phyloP scores from a whole-genome alignment of 177 flowering plant species.

The Vitis hybrid region DNA sequence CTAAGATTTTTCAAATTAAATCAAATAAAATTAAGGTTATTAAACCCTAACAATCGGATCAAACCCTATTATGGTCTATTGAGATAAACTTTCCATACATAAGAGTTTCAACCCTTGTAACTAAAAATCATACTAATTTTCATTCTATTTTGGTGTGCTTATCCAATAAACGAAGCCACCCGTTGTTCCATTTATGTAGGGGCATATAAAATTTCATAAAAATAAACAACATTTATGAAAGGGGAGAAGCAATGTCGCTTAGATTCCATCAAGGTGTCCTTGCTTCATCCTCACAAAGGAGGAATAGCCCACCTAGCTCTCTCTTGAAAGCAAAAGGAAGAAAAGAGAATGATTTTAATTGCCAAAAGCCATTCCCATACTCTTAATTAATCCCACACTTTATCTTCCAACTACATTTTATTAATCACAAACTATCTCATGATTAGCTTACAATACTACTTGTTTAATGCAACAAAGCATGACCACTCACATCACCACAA shows the following conservation, averaged over 20 bases:
- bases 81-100: too few relatives aligned
- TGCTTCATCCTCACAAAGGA: not conserved
- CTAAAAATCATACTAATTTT: too few relatives aligned
- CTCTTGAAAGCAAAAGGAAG: not conserved
- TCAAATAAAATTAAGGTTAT: too few relatives aligned
- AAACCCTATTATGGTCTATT: too few relatives aligned
- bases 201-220: not conserved
- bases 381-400: slow-evolving; percentile 4
- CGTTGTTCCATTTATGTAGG: too few relatives aligned
- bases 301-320: slow-evolving; percentile 15
- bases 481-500: slow-evolving; percentile 6
- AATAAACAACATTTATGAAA: not conserved
- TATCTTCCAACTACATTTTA: slow-evolving; percentile 4
- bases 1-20: too few relatives aligned
- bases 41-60: too few relatives aligned
- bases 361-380: slow-evolving; percentile 6
- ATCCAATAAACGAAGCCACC: too few relatives aligned
- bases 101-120: too few relatives aligned
- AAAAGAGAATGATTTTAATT: not conserved
- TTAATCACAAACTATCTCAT: not conserved
- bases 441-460: not conserved
- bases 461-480: not conserved
- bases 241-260: slow-evolving; percentile 12
- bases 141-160: too few relatives aligned
- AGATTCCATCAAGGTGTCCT: slow-evolving; percentile 24